Evolutionary conservation across 2,329 filamentous ascomycete species (phyloP), one percentile per base, ranked within the genome.

Genomic region (Colletotrichum acutatum): DNA sequence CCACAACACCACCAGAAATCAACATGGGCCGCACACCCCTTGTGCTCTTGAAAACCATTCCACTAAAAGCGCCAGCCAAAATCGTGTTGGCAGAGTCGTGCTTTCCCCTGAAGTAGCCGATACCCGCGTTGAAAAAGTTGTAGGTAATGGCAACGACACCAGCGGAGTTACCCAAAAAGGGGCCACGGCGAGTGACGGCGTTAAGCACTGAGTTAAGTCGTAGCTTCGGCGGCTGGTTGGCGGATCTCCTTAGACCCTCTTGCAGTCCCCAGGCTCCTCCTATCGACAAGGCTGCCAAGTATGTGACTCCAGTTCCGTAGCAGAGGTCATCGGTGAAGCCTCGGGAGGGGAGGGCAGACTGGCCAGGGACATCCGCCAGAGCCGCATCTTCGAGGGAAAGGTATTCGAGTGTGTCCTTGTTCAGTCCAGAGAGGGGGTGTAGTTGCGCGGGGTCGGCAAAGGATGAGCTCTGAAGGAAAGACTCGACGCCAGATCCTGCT

Each of bases 261-360:
- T 94, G 92, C 77, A 99, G 83, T 74, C 97, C 97, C 96, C 96
- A 98, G 70, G 91, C 92, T 77, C 97, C 97, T 83, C 97, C 97
- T 76, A 97, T 82, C 53, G 93, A 90, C 78, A 99, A 87, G 7
- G 94, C 97, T n/a, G 94, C 87, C 74, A 99, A 88, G 82, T 99
- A 99, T 80, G 95, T 98, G 75, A 96, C 92, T 78, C 97, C 97
- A 26, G 97, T 97, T 80, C 97, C 97, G 83, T 99, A 99, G 86
- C 97, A 98, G 73, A 99, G 90, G 83, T 99, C 97, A 82, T 99
- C 97, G 74, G 95, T 97, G 91, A 97, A 99, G 82, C 97, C 97
- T 82, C 97, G 93, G 69, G 95, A 98, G 56, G 97, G 97, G 67
- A 99, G 90, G 67, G 95, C 93, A 56, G 96, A 97, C 82, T 94